phyloP scores from a whole-genome alignment of 768 basidiomycete genomes.

The Lactarius akahatsu region DNA sequence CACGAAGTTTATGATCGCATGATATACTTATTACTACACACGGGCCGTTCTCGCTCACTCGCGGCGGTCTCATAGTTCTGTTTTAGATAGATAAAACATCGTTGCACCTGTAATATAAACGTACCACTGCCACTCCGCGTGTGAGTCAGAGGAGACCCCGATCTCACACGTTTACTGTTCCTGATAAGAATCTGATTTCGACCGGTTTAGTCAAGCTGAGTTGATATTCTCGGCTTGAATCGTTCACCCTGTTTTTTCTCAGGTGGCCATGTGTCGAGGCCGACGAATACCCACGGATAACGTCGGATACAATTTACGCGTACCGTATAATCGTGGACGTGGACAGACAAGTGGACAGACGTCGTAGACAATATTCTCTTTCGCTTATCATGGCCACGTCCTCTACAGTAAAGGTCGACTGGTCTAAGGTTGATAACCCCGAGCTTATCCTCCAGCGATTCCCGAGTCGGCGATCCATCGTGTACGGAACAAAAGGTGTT shows the following conservation, averaged over 20 bases:
- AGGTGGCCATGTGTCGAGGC: too few species aligned
- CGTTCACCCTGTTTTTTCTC: too few species aligned
- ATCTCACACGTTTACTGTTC: too few species aligned
- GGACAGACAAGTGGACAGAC: neutral
- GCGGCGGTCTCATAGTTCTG: neutral
- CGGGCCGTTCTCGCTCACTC: neutral
- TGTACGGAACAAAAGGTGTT: constrained; percentile 57
- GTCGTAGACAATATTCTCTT: neutral
- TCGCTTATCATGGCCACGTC: neutral
- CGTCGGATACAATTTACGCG: neutral
- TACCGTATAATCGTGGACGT: neutral
- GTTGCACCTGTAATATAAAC: neutral
- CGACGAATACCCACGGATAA: too few species aligned
- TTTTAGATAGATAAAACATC: neutral
- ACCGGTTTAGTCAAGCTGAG: too few species aligned
- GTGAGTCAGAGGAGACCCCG: too few species aligned
- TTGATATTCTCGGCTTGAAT: too few species aligned
- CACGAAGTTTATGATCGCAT: neutral
- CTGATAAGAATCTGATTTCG: too few species aligned
- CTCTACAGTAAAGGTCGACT: constrained; percentile 44
- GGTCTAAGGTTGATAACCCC: constrained; percentile 65
- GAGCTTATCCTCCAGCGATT: constrained; percentile 68
- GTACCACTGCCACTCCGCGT: neutral
- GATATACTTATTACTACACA: neutral
- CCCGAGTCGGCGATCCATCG: constrained; percentile 79